phyloP scores from a whole-genome alignment of 2,329 filamentous ascomycete species.

The Talaromyces sp. region DNA sequence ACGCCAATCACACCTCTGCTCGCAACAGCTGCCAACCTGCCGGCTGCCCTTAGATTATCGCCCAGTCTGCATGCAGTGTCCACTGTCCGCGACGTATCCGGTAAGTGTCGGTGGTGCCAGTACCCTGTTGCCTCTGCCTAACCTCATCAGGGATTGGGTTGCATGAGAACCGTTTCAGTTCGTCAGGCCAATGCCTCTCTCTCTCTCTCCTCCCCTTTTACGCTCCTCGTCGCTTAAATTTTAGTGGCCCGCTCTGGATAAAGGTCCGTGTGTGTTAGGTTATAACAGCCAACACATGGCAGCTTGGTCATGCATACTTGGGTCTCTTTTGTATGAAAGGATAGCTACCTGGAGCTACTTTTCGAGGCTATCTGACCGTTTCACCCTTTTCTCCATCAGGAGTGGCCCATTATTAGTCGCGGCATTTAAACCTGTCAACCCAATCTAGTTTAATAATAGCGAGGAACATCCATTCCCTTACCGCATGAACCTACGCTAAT shows the following conservation, averaged over 20 bases:
- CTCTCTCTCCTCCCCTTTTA: background rate
- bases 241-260: background rate
- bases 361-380: background rate
- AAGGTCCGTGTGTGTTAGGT: background rate
- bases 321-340: background rate
- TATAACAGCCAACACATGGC: background rate
- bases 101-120: background rate
- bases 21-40: background rate
- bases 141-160: background rate
- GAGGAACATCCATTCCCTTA: background rate
- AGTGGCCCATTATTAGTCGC: background rate
- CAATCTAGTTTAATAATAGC: conserved; percentile 1
- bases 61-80: background rate
- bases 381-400: background rate
- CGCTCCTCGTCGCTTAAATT: background rate
- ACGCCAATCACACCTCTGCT: conserved; percentile 7
- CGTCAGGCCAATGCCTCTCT: background rate
- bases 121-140: background rate
- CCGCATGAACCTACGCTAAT: conserved; percentile 1
- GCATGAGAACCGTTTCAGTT: background rate
- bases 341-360: background rate
- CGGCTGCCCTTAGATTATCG: background rate
- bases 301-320: background rate
- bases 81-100: background rate
- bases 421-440: background rate